Base-by-base conservation (phyloP, 1,284 basidiomycete species). In the Trichosporon sp. region DNA sequence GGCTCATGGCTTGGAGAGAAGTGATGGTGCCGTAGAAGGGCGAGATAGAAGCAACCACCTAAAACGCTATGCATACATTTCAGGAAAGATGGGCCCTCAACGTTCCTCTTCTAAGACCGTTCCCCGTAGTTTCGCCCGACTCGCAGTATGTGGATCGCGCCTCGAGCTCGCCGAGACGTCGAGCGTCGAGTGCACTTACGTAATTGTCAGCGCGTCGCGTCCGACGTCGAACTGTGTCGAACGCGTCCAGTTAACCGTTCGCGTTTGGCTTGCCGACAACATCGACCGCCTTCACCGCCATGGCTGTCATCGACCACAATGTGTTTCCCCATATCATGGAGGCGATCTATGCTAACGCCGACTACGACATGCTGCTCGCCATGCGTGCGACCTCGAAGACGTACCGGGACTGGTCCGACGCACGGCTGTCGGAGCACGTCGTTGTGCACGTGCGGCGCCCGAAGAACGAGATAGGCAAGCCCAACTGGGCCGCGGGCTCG, bases 281-380 rank as follows among this genome's bases (percentile, higher is more conserved):
- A 34, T 12, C 12, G 34, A 34, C 5, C 5, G 12, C 5, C 6
- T 5, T 34, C 34, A 44, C 56, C 56, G 18, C 15, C 2, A 60
- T 60, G 56, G 32, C 65, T 7, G 34, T 65, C 21, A 60, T 70
- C 42, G 67, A 71, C 65, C 67, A 68, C 65, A 6, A 21, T 8
- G 38, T 27, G 15, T 71, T 60, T 44, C 70, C 70, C 12, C 67
- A 68, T 58, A 64, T 71, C 34, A 62, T 71, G 15, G 67, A 71
- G 38, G n/a, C 18, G 32, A 35, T 71, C 12, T 12, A 67, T 13
- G 15, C 13, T n/a, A 51, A 35, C 25, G 51, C 70, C 1, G 47
- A 65, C 3, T 25, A 31, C 7, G 47, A 42, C 13, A 47, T 53
- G 27, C 35, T 58, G 7, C 29, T 60, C 3, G 62, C 51, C 12